phyloP scores from a whole-genome alignment of 495 filamentous ascomycete species.

The Immersiella caudata region DNA sequence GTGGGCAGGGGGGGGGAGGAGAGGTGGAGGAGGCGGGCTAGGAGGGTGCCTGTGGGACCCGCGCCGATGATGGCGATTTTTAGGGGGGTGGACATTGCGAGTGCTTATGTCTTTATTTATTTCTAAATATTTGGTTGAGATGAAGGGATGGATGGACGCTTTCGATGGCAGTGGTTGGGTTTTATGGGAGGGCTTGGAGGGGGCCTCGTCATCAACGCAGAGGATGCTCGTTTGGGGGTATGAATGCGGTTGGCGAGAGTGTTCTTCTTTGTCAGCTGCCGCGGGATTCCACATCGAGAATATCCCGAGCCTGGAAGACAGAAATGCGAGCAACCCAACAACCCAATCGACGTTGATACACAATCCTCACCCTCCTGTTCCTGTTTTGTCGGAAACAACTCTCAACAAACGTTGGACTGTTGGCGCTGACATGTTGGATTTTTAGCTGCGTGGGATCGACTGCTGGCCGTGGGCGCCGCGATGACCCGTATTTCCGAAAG shows the following conservation, averaged over 20 bases:
- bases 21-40: conserved; percentile 57
- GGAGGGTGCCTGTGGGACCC: conserved; percentile 57
- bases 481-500: neutral
- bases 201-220: neutral
- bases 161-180: neutral
- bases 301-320: too few species aligned
- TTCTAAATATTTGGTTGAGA: neutral
- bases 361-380: neutral
- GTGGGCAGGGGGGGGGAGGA: conserved; percentile 46
- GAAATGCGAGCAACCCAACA: too few species aligned
- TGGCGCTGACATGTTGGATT: neutral
- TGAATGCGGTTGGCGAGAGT: neutral
- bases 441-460: neutral
- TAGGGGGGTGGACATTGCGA: conserved; percentile 16
- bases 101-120: neutral
- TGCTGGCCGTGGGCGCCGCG: neutral
- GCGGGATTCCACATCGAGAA: neutral
- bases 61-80: conserved; percentile 62
- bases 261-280: neutral
- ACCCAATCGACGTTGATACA: neutral
- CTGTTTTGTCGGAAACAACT: too few species aligned
- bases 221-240: neutral
- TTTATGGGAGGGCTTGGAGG: neutral
- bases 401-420: neutral
- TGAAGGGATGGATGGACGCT: neutral